Percentiles rank a stretch among this genome's conserved stretches.
Conservation (phyloP, 805 yeast species). For the Candida andamanensis region DNA sequence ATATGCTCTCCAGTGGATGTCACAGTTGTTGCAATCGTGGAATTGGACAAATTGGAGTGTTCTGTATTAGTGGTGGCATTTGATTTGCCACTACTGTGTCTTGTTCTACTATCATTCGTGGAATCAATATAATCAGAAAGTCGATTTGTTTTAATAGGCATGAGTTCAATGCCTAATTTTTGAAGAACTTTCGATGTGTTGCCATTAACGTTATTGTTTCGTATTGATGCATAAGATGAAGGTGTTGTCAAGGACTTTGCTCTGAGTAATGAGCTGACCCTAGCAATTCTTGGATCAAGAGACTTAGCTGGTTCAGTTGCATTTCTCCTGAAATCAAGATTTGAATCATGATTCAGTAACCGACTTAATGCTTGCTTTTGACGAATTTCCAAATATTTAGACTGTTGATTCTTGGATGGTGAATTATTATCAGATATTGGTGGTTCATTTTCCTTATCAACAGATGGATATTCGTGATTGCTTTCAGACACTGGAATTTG, state of each 20-base stretch:
- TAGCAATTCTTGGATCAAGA: constrained; percentile 33
- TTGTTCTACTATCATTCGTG: constrained; percentile 5
- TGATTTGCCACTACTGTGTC: too few relatives aligned
- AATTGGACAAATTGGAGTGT: constrained; percentile 5
- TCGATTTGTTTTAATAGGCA: constrained; percentile 11
- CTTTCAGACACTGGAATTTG: constrained; percentile 16
- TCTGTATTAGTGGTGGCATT: too few relatives aligned
- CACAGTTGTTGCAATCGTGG: background rate
- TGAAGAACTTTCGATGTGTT: constrained; percentile 31
- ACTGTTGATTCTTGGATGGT: background rate
- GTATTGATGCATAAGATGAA: constrained; percentile 16
- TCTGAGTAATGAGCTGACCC: constrained; percentile 21
- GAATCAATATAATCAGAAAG: constrained; percentile 18
- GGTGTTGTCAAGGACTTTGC: constrained; percentile 33
- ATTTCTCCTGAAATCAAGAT: constrained; percentile 7
- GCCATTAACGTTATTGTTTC: constrained; percentile 13
- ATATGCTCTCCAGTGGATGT: background rate
- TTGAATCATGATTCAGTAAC: constrained; percentile 15
- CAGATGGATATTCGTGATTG: constrained; percentile 6
- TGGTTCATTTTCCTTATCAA: background rate
- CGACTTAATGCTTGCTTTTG: constrained; percentile 27
- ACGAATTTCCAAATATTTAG: constrained; percentile 15
- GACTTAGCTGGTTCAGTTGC: constrained; percentile 27
- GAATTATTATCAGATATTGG: background rate
- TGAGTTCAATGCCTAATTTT: constrained; percentile 31